Conservation (phyloP, 2,329 filamentous ascomycete species). For the Harringtonia aguacate region DNA sequence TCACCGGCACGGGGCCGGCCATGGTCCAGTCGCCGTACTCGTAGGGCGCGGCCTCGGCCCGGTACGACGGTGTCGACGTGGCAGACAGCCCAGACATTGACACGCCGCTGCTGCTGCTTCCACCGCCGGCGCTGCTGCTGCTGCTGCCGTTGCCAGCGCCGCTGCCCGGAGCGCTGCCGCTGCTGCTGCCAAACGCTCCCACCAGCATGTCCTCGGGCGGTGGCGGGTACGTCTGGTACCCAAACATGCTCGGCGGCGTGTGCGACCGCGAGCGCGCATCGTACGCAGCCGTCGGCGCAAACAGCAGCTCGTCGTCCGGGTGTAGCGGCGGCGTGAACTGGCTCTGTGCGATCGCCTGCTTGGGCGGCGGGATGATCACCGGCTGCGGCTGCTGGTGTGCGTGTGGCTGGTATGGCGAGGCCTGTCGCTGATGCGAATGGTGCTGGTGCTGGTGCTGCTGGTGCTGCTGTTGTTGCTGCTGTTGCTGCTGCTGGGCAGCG, state of each 20-base stretch:
- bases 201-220: constrained; percentile 52
- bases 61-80: not conserved
- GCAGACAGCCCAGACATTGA: not conserved
- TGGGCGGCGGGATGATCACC: constrained; percentile 22
- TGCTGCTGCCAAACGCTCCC: constrained; percentile 47
- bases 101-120: not conserved
- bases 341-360: constrained; percentile 32
- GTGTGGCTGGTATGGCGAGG: not conserved
- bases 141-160: not conserved
- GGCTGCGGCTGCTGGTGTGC: constrained; percentile 17
- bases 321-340: constrained; percentile 54
- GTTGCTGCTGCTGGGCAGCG: constrained; percentile 10
- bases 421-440: not conserved
- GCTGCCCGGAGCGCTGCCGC: constrained; percentile 34
- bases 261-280: constrained; percentile 59
- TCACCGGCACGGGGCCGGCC: constrained; percentile 38
- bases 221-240: constrained; percentile 42
- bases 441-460: constrained; percentile 12
- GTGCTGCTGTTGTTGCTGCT: constrained; percentile 14
- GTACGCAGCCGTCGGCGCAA: constrained; percentile 35
- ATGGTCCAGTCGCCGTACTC: constrained; percentile 45
- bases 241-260: constrained; percentile 55
- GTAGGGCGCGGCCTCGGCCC: constrained; percentile 17
- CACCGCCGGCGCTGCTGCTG: no score
- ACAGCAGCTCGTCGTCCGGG: constrained; percentile 55